Conservation (phyloP, 352 stramenopile species). For the Plasmopara viticola region DNA sequence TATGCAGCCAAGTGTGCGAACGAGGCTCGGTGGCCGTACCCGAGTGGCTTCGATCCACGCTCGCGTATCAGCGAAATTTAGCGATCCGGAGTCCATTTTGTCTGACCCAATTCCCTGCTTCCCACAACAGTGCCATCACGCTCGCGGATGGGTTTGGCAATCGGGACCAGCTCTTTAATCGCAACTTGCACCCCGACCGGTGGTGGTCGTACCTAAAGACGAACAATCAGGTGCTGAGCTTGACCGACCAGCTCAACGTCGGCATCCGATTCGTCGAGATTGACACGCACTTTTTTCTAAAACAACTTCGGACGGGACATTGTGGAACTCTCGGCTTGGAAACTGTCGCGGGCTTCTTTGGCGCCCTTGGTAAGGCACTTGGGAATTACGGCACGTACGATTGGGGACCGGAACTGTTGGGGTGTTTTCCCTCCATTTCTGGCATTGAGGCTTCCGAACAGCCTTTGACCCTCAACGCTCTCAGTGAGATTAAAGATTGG, state of each 20-base stretch:
- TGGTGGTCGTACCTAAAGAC: constrained; percentile 53
- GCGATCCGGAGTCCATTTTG: constrained; percentile 36
- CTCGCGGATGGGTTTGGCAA: constrained; percentile 51
- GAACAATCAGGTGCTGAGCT: constrained; percentile 56
- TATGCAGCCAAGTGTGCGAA: constrained; percentile 43
- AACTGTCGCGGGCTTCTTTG: constrained; percentile 33
- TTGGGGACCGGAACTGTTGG: constrained; percentile 44
- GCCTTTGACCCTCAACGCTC: constrained; percentile 20
- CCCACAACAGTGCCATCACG: constrained; percentile 59
- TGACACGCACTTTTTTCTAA: constrained; percentile 59
- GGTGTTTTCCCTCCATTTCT: constrained; percentile 55
- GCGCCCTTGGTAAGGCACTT: constrained; percentile 32
- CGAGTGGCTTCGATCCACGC: constrained; percentile 35
- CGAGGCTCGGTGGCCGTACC: constrained; percentile 28
- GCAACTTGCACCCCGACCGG: constrained; percentile 33
- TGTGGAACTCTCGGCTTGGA: constrained; percentile 42
- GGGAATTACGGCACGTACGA: constrained; percentile 34
- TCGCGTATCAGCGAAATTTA: constrained; percentile 42
- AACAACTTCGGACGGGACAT: constrained; percentile 50
- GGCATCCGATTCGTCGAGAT: constrained; percentile 58
- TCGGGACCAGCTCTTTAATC: constrained; percentile 53
- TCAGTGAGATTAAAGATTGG: constrained; percentile 46
- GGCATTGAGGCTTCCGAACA: constrained; percentile 47
- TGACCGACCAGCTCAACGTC: constrained; percentile 50
- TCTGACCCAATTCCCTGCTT: constrained; percentile 38